Base-by-base conservation (phyloP, 1,284 basidiomycete species). In the Malassezia obtusa region DNA sequence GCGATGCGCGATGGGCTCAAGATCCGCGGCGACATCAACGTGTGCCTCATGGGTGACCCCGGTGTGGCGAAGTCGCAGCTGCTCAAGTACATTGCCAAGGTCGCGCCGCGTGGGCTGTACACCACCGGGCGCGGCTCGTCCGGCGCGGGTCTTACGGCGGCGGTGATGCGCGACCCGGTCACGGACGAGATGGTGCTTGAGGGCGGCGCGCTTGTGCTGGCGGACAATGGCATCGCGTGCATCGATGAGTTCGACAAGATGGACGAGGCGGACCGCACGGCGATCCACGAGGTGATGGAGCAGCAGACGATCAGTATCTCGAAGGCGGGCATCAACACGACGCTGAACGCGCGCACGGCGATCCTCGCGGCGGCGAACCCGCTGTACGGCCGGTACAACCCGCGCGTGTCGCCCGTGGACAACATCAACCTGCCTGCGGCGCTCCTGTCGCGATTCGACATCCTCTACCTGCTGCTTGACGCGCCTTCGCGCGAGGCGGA, bases 231-330 rank as follows among this genome's bases (percentile, higher is more conserved):
- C 30, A 98, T 99, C 69, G 95, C 91, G 77, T 98, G 92, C 76
- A 98, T 99, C 64, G 94, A 99, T 71, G 94, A 99, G 74, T 99
- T 99, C 74, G 94, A 99, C 78, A 98, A 99, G 77, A 99, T 99
- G 94, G 94, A 98, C 63, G 94, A 98, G 76, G 77, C 87, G 2
- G 94, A 98, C 75, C 82, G 94, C 58, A 98, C 94, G 0, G 89
- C 94, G 12, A 98, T 99, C 60, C 94, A 99, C 78, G 94, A 99
- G 80, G 94, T 98, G 52, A 99, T 99, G 94, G 92, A 99, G 76
- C 92, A 99, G 73, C 92, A 99, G 76, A 99, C 94, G 1, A 98
- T 99, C 60, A 95, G 89, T 2, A 99, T 99, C 64, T 91, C 90
- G 39, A 99, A 99, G 77, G 94, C 94, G 2, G 94, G 94, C 19